Evolutionary conservation across 1,284 basidiomycete genomes (phyloP).

Genomic region (Fomitopsis betulina): DNA sequence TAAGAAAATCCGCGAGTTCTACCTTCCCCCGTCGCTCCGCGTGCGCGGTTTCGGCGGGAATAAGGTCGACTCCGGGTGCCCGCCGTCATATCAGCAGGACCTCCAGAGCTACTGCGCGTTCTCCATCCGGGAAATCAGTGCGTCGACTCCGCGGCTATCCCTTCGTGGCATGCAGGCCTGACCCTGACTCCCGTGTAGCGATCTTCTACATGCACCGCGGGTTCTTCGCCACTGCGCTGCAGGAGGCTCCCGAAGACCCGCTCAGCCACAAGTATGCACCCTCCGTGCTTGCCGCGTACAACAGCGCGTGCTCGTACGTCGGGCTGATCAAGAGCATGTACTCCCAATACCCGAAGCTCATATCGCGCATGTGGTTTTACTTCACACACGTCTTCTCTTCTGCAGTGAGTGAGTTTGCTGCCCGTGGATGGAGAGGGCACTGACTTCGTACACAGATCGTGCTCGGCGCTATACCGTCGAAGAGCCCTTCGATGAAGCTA

Average conservation of each 20-base stretch:
- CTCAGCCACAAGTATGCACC: constrained; percentile 64
- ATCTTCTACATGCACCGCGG: constrained; percentile 71
- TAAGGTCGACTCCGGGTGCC: constrained; percentile 33
- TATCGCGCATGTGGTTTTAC: constrained; percentile 68
- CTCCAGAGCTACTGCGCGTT: constrained; percentile 62
- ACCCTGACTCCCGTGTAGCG: constrained; percentile 30
- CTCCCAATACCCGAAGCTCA: constrained; percentile 58
- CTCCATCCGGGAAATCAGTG: constrained; percentile 63
- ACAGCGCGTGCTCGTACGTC: constrained; percentile 63
- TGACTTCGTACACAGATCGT: constrained; percentile 45
- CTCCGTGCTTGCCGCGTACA: constrained; percentile 65
- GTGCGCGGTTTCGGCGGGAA: constrained; percentile 59
- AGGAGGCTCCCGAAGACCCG: constrained; percentile 56
- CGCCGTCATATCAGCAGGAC: constrained; percentile 47
- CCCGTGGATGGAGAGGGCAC: background rate
- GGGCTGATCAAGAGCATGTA: constrained; percentile 58
- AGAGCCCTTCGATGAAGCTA: constrained; percentile 52
- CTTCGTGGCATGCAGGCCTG: constrained; percentile 3
- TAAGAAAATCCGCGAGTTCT: constrained; percentile 57
- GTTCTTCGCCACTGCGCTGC: constrained; percentile 65
- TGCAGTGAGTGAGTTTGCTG: constrained; percentile 42
- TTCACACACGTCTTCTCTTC: constrained; percentile 73
- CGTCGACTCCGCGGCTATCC: constrained; percentile 16
- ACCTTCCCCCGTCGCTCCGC: constrained; percentile 56
- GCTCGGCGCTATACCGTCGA: constrained; percentile 61